Base-by-base conservation (phyloP, 2,329 filamentous ascomycete species). In the Emmonsia crescens region DNA sequence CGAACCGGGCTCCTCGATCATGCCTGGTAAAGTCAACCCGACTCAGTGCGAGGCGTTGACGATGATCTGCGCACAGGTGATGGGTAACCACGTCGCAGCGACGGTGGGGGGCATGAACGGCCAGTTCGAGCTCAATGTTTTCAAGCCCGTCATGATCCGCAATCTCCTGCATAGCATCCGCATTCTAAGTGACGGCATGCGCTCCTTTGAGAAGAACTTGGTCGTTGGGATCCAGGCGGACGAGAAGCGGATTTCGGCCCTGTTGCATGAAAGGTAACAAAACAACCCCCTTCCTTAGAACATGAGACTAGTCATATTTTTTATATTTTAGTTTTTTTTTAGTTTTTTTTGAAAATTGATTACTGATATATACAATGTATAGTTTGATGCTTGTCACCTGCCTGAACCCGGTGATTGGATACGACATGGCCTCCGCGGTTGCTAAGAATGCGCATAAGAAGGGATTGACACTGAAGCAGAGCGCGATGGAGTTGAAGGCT, bases 371-470 rank as follows among this genome's bases (percentile, higher is more conserved):
- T 29, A 14, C 3, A 29, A 3, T 8, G 5, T 24, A 27, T 68
- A 96, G 91, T 73, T 83, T 99, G 70, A 99, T 99, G 94, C 84
- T 97, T 67, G 94, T 97, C 42, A 99, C 94, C 67, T 96, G 93
- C 82, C 83, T 97, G 65, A 96, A 96, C 83, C 91, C 92, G 68
- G 90, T 96, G 77, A 96, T 97, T 73, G 93, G 92, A 64, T 96
- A 96, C 77, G 92, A 96, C 75, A 95, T 95, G 89, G 92, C 92
- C 59, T 91, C 87, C 77, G 96, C 96, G 82, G 92, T 96, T 29
- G 92, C 92, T 72, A 96, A 96, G 87, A 95, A 99, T 73, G 94
- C 94, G 19, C 94, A 99, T 82, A 96, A 96, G 85, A 97, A 97
- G 85, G 91, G 91, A 40, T 79, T 93, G 59, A 96, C 91, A 29